Percentiles rank a stretch among this genome's conserved stretches.
Evolutionary conservation across 2,329 filamentous ascomycete genomes (phyloP).

Genomic region (Rachicladosporium sp.): DNA sequence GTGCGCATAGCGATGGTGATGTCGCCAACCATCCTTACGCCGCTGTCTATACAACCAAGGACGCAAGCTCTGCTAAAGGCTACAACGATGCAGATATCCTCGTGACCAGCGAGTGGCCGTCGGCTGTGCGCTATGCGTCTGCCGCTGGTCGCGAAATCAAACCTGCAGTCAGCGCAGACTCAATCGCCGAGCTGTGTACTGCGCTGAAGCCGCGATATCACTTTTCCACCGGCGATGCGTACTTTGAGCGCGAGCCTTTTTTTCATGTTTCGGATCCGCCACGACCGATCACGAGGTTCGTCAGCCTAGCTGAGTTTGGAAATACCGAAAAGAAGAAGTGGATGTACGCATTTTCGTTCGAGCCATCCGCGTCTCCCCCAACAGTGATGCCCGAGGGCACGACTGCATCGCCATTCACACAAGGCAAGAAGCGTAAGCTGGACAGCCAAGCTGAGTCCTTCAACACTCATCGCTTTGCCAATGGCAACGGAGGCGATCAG

Average conservation of each 20-base stretch:
- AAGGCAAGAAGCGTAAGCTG: conserved; percentile 40
- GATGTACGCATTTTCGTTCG: conserved; percentile 58
- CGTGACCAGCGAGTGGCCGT: conserved; percentile 75
- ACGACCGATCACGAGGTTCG: conserved; percentile 65
- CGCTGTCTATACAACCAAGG: conserved; percentile 65
- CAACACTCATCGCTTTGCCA: conserved; percentile 38
- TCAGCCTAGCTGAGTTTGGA: conserved; percentile 70
- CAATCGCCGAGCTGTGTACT: conserved; percentile 66
- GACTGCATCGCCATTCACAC: conserved; percentile 62
- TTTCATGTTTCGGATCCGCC: conserved; percentile 45
- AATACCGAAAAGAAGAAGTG: conserved; percentile 68
- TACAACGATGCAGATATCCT: conserved; percentile 75
- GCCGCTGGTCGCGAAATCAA: conserved; percentile 27
- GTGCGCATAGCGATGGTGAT: conserved; percentile 39
- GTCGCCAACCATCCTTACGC: conserved; percentile 41
- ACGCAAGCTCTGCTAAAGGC: conserved; percentile 46
- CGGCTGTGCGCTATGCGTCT: conserved; percentile 39
- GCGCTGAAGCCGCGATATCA: conserved; percentile 85
- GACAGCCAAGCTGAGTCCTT: conserved; percentile 20
- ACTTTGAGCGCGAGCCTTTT: conserved; percentile 89
- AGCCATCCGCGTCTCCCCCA: conserved; percentile 47
- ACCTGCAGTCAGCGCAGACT: conserved; percentile 41
- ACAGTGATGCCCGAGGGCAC: conserved; percentile 54
- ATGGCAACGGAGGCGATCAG: conserved; percentile 31
- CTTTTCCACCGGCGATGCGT: conserved; percentile 60